Base-by-base conservation (phyloP, 1,139 yeast species). In the Yamadazyma oceani region DNA sequence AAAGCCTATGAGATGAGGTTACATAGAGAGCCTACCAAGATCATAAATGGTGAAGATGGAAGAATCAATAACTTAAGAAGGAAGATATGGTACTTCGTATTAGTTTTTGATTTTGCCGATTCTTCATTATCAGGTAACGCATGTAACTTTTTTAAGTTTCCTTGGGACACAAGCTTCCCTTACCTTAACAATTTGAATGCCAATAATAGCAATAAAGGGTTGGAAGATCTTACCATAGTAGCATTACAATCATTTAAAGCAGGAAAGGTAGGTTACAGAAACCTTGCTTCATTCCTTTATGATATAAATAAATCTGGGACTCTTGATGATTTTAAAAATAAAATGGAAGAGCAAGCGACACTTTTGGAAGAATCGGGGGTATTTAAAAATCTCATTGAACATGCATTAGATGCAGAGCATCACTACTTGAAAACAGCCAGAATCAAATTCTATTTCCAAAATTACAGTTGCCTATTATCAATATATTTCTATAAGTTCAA, bases 1-100 rank as follows among this genome's bases (percentile, higher is more conserved):
- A 66, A 65, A 55, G 75, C 74, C 0, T 58, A 61, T 34, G 53
- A 67, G 2, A 48, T 74, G 39, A 80, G 80, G 0, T 46, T 75
- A 25, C 64, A 74, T 45, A 51, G 75, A 32, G 72, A 69, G 17
- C 70, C 70, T 0, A 62, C 61, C 17, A 17, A 24, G 12, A 11
- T 33, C 10, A n/a, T n/a, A n/a, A n/a, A n/a, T n/a, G n/a, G n/a
- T n/a, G n/a, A n/a, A 9, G 37, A 37, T 22, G 40, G 37, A 6
- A 26, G 31, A 13, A n/a, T 49, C 2, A 58, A 58, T 40, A 31
- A 36, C 12, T 17, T 39, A n/a, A 29, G 22, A 8, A 46, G 73
- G 34, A 67, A 66, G 37, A 44, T 62, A 16, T 59, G 72, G 73
- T 54, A 65, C 46, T 49, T 42, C 26, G 35, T 60, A 17, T 33